Evolutionary conservation across 345 rosid genomes (phyloP).

Genomic region (Passiflora organensis): DNA sequence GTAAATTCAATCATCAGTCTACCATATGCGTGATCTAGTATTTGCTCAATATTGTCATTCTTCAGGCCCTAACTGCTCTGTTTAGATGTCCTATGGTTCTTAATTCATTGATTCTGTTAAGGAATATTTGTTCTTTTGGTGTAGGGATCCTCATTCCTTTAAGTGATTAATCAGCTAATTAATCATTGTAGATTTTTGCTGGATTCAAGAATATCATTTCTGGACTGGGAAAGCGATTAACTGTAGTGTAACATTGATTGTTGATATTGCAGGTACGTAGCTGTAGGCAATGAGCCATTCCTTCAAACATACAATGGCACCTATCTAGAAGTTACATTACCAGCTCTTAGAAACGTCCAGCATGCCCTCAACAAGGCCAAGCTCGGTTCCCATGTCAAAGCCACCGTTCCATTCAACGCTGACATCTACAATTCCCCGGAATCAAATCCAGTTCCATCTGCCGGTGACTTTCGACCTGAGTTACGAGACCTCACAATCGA

Average conservation of each 20-base stretch:
- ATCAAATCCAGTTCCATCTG: conserved; percentile 18
- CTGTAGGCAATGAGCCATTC: conserved; percentile 38
- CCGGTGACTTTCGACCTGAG: conserved; percentile 21
- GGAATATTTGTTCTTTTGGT: too few species aligned
- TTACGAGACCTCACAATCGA: conserved; percentile 11
- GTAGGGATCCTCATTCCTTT: too few species aligned
- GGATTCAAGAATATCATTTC: too few species aligned
- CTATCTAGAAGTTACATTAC: conserved; percentile 30
- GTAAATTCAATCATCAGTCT: too few species aligned
- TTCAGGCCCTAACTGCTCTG: too few species aligned
- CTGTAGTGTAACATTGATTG: background rate
- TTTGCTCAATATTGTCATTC: too few species aligned
- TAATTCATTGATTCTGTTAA: too few species aligned
- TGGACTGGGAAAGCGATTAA: too few species aligned
- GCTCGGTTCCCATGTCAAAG: conserved; percentile 28
- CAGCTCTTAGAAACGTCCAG: conserved; percentile 42
- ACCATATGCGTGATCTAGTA: too few species aligned
- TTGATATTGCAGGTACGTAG: conserved; percentile 19
- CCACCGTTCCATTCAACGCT: conserved; percentile 45
- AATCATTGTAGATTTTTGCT: background rate
- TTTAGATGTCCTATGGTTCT: too few species aligned
- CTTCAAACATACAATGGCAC: conserved; percentile 40
- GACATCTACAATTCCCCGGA: conserved; percentile 36
- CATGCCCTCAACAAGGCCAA: conserved; percentile 33
- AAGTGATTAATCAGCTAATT: background rate